Evolutionary conservation across 2,329 filamentous ascomycete species (phyloP), one percentile per base, ranked within the genome.

Genomic region (Aspergillus ochraceus): DNA sequence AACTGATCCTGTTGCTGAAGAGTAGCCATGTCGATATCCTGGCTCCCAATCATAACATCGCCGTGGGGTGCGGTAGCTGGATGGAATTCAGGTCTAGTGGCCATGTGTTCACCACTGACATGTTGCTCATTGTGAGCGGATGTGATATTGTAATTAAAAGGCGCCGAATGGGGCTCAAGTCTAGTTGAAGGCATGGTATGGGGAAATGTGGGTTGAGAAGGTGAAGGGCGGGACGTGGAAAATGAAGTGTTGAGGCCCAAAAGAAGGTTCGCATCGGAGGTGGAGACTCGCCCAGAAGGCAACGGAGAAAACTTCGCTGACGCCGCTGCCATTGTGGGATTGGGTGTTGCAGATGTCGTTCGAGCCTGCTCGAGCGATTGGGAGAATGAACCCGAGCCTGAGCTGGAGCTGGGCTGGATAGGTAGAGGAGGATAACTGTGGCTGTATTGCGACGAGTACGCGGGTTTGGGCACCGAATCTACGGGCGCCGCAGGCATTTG

Each of bases 21-120:
- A 4, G 85, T 79, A 24, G 84, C 86, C 80, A 93, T 89, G 64
- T 93, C 89, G 36, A 94, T 86, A 64, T 93, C 89, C 63, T 91
- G 89, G 60, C 86, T 89, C 70, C 91, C 87, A 64, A 93, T 90
- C 62, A 90, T 87, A 76, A 92, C 88, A 51, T 71, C 63, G 6
- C 66, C 67, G 12, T 68, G 58, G 6, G 68, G 46, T 17, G 62
- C 63, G 6, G 67, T 55, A 42, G 54, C 52, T 3, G 66, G 54
- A n/a, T 68, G 68, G 19, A 68, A 50, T 49, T 68, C 64, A 6
- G 60, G 58, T 24, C 61, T 55, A 19, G 66, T 52, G 12, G 46
- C 61, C 54, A 71, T 58, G 14, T 69, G 67, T 4, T 49, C 56
- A 24, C 51, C 58, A 20, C 49, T 57, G 14, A 46, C 53, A 24